Conservation (phyloP, 1,284 basidiomycete species). For the Malassezia obtusa region DNA sequence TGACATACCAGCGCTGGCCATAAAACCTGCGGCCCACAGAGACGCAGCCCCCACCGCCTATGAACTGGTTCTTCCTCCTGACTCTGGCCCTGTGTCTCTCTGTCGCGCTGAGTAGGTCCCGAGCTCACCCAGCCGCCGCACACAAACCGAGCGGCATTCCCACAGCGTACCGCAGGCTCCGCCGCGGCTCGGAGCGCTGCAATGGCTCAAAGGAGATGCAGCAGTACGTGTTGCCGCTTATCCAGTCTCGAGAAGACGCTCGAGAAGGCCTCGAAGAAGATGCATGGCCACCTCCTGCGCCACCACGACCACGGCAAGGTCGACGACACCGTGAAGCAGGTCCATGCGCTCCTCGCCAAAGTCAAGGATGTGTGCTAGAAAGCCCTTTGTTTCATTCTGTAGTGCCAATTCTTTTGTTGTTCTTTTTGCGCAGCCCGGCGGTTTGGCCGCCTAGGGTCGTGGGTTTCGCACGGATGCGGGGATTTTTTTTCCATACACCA, state of each 20-base stretch:
- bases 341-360: slow-evolving; percentile 1
- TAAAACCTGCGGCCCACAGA: too few relatives aligned
- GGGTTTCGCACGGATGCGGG: neutral
- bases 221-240: neutral
- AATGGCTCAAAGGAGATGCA: slow-evolving; percentile 1
- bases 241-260: slow-evolving; percentile 3
- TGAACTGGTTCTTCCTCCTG: neutral
- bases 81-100: neutral
- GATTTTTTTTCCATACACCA: neutral
- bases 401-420: neutral
- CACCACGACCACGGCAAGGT: neutral
- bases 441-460: neutral
- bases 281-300: neutral
- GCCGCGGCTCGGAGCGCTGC: neutral
- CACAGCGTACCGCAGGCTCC: neutral
- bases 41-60: neutral
- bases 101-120: neutral
- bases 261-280: neutral
- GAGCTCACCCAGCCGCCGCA: neutral
- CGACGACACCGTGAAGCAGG: neutral
- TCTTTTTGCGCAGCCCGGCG: neutral
- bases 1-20: too few relatives aligned
- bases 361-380: slow-evolving; percentile 1
- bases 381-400: neutral
- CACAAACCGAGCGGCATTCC: neutral